A percentile compares a stretch with the other conserved stretches of the same genome.
phyloP scores from a whole-genome alignment of 768 basidiomycete genomes.

The Dioszegia crocea region DNA sequence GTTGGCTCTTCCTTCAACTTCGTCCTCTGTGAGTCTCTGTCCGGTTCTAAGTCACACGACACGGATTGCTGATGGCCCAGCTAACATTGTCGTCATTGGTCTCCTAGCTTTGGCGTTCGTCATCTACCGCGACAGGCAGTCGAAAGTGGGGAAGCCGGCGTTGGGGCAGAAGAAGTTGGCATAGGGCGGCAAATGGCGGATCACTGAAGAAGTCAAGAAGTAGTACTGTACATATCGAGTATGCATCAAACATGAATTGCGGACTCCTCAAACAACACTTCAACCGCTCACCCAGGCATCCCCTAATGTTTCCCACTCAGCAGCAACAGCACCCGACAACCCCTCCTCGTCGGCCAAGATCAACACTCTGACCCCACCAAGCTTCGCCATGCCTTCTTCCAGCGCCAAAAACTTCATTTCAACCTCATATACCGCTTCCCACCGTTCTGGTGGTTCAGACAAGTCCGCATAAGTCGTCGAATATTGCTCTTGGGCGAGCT shows the following conservation, averaged over 20 bases:
- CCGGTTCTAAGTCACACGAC: not conserved
- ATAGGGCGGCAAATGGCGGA: not conserved
- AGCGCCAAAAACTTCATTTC: conserved; percentile 26
- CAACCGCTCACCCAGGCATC: conserved; percentile 21
- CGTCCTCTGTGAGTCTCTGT: conserved; percentile 28
- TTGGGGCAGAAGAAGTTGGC: conserved; percentile 19
- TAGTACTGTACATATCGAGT: no score
- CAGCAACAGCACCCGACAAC: conserved; percentile 8
- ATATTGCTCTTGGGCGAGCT: conserved; percentile 14
- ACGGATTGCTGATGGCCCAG: no score
- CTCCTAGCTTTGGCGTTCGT: conserved; percentile 21
- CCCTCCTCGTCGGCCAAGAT: conserved; percentile 14
- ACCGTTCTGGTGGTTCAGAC: conserved; percentile 9
- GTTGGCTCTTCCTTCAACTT: conserved; percentile 33
- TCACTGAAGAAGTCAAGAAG: no score
- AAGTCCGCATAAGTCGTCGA: conserved; percentile 18
- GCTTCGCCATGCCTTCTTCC: conserved; percentile 23
- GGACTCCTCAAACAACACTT: no score
- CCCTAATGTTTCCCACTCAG: conserved; percentile 36
- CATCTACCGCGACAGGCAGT: conserved; percentile 35
- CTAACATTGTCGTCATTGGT: conserved; percentile 36
- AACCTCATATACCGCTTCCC: conserved; percentile 27
- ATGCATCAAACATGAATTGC: no score
- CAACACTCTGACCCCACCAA: conserved; percentile 35
- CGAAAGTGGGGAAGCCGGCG: conserved; percentile 13